Conservation (phyloP, 768 basidiomycete species). For the Russula compacta region DNA sequence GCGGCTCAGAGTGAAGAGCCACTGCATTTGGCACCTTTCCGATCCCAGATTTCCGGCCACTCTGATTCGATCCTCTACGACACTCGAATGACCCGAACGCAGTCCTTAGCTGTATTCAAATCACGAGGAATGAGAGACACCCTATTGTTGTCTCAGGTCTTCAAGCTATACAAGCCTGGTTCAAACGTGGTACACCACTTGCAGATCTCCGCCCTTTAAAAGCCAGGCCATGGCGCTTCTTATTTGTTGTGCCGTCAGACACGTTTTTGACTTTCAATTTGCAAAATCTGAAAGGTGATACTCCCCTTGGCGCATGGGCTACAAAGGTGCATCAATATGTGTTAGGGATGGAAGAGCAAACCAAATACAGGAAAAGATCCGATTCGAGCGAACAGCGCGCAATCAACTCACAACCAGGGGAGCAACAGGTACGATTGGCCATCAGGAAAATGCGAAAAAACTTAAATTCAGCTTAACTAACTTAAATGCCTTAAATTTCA, state of each 20-base stretch:
- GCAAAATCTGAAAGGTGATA: not conserved
- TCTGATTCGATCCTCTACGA: not conserved
- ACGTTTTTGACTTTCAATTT: not conserved
- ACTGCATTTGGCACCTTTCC: not conserved
- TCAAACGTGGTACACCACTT: not conserved
- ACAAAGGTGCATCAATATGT: no score
- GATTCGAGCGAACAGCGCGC: no score
- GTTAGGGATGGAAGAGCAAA: not conserved
- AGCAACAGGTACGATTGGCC: no score
- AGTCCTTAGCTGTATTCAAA: not conserved
- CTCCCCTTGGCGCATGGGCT: not conserved
- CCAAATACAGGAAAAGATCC: no score
- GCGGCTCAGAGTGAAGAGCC: no score
- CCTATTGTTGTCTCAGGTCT: not conserved
- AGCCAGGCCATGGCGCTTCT: not conserved
- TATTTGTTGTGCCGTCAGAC: not conserved
- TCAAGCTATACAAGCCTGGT: not conserved
- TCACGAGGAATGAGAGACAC: no score
- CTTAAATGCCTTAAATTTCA: no score
- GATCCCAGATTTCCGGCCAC: not conserved
- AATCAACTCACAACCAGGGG: no score
- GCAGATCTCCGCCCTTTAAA: not conserved
- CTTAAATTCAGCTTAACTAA: no score
- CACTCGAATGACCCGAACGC: not conserved
- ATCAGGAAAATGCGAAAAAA: no score